These are phyloP conservation scores for Aspergillus ellipticus DNA, from an alignment of 495 filamentous ascomycete species.

Conservation along the genomic window DNA sequence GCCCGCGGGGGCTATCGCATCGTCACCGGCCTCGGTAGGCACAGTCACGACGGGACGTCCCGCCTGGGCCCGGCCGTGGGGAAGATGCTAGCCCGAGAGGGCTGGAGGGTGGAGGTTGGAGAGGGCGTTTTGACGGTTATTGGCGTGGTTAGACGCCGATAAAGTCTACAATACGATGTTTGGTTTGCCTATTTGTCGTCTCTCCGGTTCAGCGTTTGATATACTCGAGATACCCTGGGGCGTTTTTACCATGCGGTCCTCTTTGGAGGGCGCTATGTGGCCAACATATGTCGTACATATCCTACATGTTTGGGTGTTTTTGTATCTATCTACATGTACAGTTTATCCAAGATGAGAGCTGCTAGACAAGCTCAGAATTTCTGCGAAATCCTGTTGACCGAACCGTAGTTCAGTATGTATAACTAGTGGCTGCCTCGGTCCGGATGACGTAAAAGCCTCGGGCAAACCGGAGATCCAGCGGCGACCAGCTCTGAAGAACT, in stretches of 20 bases:
- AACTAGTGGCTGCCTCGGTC: not conserved
- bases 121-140: constrained; percentile 63
- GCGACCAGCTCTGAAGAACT: not conserved
- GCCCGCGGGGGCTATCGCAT: constrained; percentile 58
- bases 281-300: too few species aligned
- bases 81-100: constrained; percentile 68
- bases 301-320: not conserved
- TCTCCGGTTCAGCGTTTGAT: not conserved
- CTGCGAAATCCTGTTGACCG: too few species aligned
- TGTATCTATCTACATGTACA: too few species aligned
- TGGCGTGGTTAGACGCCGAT: constrained; percentile 43
- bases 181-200: not conserved
- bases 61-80: constrained; percentile 77
- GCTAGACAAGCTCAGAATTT: too few species aligned
- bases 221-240: not conserved
- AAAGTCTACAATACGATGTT: not conserved
- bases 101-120: constrained; percentile 74
- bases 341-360: not conserved
- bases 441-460: constrained; percentile 9
- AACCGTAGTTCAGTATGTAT: too few species aligned
- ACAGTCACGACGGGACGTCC: constrained; percentile 72
- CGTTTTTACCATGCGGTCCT: not conserved
- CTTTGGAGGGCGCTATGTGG: not conserved
- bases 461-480: constrained; percentile 4
- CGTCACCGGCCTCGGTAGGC: constrained; percentile 74